Conservation (phyloP, 805 yeast species). For the Jamesozyma gamospora region DNA sequence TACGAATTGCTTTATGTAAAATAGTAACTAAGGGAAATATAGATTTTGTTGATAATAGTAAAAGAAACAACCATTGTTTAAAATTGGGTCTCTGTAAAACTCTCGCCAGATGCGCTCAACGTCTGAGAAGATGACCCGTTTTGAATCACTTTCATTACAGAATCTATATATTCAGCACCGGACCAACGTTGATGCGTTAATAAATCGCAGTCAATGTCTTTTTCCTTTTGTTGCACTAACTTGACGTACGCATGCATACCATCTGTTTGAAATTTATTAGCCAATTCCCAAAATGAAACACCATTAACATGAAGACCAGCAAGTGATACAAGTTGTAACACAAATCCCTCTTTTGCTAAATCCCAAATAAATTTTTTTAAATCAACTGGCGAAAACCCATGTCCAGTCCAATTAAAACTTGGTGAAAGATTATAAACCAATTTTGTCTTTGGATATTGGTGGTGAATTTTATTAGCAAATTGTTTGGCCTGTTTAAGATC, state of each 20-base stretch:
- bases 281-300: constrained; percentile 40
- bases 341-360: constrained; percentile 47
- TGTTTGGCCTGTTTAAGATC: constrained; percentile 40
- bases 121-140: constrained; percentile 37
- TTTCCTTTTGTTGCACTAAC: constrained; percentile 40
- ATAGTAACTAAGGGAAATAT: no score
- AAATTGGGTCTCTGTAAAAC: constrained; percentile 34
- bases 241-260: constrained; percentile 56
- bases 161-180: constrained; percentile 47
- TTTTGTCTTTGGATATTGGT: constrained; percentile 40
- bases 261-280: constrained; percentile 37
- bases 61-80: no score
- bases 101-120: constrained; percentile 33
- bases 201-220: constrained; percentile 38
- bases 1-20: no score
- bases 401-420: constrained; percentile 49
- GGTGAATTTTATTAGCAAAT: constrained; percentile 39
- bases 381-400: constrained; percentile 41
- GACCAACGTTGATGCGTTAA: constrained; percentile 56
- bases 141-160: constrained; percentile 34
- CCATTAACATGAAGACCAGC: constrained; percentile 53
- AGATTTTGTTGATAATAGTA: background rate
- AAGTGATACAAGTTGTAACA: constrained; percentile 48
- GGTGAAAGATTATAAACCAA: constrained; percentile 54
- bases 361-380: constrained; percentile 43